Evolutionary conservation across 768 basidiomycete genomes (phyloP).

Genomic region (Agrocybe praecox): DNA sequence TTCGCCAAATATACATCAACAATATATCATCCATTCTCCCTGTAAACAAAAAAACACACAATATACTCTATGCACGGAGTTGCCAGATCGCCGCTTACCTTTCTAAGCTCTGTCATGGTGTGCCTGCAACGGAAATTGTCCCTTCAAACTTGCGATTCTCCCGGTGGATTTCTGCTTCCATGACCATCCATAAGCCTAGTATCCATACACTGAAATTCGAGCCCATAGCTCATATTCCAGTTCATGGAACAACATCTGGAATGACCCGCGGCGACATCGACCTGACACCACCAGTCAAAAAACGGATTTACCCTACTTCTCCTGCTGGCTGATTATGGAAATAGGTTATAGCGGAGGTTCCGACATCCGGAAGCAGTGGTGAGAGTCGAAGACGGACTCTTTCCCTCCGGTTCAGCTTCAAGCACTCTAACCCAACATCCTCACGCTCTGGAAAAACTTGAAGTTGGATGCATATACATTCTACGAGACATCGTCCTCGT

Average conservation of each 20-base stretch:
- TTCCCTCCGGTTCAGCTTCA: not conserved
- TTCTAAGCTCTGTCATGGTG: not conserved
- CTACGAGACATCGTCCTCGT: too few relatives aligned
- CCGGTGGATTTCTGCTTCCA: constrained; percentile 19
- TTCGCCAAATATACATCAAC: constrained; percentile 19
- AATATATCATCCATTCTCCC: constrained; percentile 11
- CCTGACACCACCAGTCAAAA: constrained; percentile 3
- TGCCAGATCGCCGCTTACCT: not conserved
- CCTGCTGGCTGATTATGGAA: not conserved
- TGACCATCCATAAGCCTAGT: too few relatives aligned
- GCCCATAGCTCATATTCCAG: not conserved
- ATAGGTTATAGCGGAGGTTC: not conserved
- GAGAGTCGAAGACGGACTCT: not conserved
- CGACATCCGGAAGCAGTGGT: not conserved
- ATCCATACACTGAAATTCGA: too few relatives aligned
- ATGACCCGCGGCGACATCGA: constrained; percentile 11
- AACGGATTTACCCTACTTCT: constrained; percentile 7
- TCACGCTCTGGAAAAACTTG: not conserved
- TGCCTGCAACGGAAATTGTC: not conserved
- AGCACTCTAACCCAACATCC: too few relatives aligned
- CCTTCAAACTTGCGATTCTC: constrained; percentile 10
- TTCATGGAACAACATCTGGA: not conserved
- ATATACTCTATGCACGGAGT: not conserved
- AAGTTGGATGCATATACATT: not conserved
- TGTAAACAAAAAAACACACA: too few relatives aligned